Percentiles rank a stretch among this genome's conserved stretches.
These are phyloP conservation scores for Dissophora ornata DNA, from an alignment of 192 early-diverging fungal genomes.

Conservation along the genomic window DNA sequence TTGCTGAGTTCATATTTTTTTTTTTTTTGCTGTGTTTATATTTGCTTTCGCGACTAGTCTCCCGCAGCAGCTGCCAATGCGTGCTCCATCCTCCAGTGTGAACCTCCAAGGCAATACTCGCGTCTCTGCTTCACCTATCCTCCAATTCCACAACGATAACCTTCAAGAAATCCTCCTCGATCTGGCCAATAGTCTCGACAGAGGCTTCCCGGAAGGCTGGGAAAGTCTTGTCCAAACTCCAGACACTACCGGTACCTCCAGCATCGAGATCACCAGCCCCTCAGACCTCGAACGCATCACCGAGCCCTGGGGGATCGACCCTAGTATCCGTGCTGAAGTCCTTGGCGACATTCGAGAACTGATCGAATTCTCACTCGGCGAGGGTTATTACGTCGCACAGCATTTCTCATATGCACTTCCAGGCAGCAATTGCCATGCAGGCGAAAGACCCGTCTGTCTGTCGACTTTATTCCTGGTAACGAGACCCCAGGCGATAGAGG, in stretches of 20 bases:
- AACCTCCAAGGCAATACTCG: too few relatives aligned
- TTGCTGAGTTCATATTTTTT: too few relatives aligned
- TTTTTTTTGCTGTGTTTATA: too few relatives aligned
- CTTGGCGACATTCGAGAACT: slow-evolving; percentile 1
- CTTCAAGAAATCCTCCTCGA: too few relatives aligned
- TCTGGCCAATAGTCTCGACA: slow-evolving; percentile 23
- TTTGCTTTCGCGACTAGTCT: too few relatives aligned
- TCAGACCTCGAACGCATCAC: slow-evolving; percentile 3
- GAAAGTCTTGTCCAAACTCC: slow-evolving; percentile 26
- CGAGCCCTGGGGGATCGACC: slow-evolving; percentile 17
- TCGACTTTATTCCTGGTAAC: slow-evolving; percentile 18
- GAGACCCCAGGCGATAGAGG: not conserved
- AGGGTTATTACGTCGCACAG: slow-evolving; percentile 19
- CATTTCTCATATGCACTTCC: slow-evolving; percentile 6
- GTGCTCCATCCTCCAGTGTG: too few relatives aligned
- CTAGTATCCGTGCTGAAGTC: not conserved
- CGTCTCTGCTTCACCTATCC: too few relatives aligned
- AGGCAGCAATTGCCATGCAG: too few relatives aligned
- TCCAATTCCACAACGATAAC: too few relatives aligned
- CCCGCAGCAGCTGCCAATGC: too few relatives aligned
- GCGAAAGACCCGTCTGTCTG: slow-evolving; percentile 11
- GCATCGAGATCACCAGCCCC: slow-evolving; percentile 9
- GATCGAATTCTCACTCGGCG: not conserved
- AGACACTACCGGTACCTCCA: slow-evolving; percentile 3
- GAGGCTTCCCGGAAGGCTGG: slow-evolving; percentile 18